phyloP scores from a whole-genome alignment of 768 basidiomycete genomes.

The Rhodotorula toruloides region DNA sequence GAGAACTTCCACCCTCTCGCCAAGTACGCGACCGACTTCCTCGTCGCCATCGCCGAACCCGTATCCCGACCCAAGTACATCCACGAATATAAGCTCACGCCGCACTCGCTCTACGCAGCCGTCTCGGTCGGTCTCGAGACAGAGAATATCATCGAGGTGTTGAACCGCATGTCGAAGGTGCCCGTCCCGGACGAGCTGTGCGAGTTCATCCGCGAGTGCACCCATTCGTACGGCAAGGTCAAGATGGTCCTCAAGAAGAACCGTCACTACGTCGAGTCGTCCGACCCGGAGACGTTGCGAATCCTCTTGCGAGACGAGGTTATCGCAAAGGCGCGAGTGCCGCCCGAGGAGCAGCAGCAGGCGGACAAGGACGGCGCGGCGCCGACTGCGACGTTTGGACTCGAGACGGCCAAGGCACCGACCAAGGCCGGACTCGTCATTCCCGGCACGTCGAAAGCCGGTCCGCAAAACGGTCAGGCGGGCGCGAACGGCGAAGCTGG shows the following conservation, averaged over 20 bases:
- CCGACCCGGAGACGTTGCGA: conserved; percentile 87
- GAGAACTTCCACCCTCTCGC: conserved; percentile 97
- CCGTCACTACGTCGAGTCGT: conserved; percentile 93
- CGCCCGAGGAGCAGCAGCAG: conserved; percentile 29
- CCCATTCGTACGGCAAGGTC: conserved; percentile 94
- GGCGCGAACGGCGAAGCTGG: conserved; percentile 36
- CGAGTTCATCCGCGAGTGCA: conserved; percentile 83
- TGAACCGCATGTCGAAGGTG: conserved; percentile 52
- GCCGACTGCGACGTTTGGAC: conserved; percentile 48
- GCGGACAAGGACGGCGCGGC: background rate
- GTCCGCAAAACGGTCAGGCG: conserved; percentile 48
- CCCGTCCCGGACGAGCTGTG: conserved; percentile 84
- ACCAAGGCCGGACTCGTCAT: conserved; percentile 75
- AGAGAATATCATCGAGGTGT: conserved; percentile 93
- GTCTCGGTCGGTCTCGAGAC: conserved; percentile 97
- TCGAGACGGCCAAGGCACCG: conserved; percentile 73
- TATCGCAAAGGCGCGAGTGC: conserved; percentile 76
- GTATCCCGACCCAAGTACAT: conserved; percentile 98
- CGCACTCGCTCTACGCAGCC: conserved; percentile 95
- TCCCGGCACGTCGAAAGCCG: conserved; percentile 61
- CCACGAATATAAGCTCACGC: conserved; percentile 97
- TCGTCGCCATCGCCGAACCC: conserved; percentile 96
- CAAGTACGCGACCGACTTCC: conserved; percentile 95
- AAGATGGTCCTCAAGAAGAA: conserved; percentile 97
- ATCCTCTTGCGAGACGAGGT: conserved; percentile 75